Evolutionary conservation across 2,329 filamentous ascomycete species (phyloP).

Genomic region (Neobulgaria alba): DNA sequence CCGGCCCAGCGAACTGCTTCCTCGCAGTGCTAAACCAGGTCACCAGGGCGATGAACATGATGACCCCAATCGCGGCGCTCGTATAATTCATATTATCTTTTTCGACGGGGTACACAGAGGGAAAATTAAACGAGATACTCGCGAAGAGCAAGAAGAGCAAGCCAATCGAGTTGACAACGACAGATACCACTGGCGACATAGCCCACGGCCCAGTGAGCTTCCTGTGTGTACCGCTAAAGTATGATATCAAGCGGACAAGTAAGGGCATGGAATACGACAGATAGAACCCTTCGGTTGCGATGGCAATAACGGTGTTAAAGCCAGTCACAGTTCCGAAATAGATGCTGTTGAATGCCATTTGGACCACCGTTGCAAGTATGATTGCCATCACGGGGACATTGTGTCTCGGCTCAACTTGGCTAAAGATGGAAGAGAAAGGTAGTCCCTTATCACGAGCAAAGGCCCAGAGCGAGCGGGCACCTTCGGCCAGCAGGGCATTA

Average conservation of each 20-base stretch:
- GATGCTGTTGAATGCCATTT: slow-evolving; percentile 45
- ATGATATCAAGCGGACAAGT: slow-evolving; percentile 39
- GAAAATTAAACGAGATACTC: slow-evolving; percentile 48
- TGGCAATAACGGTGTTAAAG: slow-evolving; percentile 47
- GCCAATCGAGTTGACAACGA: slow-evolving; percentile 38
- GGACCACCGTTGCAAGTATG: slow-evolving; percentile 37
- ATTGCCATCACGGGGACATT: slow-evolving; percentile 42
- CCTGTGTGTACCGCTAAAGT: slow-evolving; percentile 33
- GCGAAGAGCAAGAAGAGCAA: slow-evolving; percentile 45
- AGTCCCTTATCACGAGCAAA: slow-evolving; percentile 44
- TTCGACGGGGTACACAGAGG: slow-evolving; percentile 40
- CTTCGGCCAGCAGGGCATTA: slow-evolving; percentile 31
- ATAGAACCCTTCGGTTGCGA: slow-evolving; percentile 50
- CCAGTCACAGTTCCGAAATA: slow-evolving; percentile 47
- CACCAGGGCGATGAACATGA: slow-evolving; percentile 40
- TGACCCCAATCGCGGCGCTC: slow-evolving; percentile 44
- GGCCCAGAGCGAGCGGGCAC: slow-evolving; percentile 34
- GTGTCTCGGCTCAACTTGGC: slow-evolving; percentile 37
- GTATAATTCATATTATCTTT: slow-evolving; percentile 51
- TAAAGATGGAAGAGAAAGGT: slow-evolving; percentile 37
- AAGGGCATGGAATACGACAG: slow-evolving; percentile 49
- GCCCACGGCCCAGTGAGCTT: slow-evolving; percentile 33
- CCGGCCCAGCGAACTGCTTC: slow-evolving; percentile 41
- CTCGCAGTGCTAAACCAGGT: slow-evolving; percentile 45
- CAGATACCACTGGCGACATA: slow-evolving; percentile 30